Percentiles rank a stretch among this genome's conserved stretches.
These are phyloP conservation scores for Purpureocillium takamizusanense DNA, from an alignment of 2,329 filamentous ascomycete genomes.

Conservation along the genomic window DNA sequence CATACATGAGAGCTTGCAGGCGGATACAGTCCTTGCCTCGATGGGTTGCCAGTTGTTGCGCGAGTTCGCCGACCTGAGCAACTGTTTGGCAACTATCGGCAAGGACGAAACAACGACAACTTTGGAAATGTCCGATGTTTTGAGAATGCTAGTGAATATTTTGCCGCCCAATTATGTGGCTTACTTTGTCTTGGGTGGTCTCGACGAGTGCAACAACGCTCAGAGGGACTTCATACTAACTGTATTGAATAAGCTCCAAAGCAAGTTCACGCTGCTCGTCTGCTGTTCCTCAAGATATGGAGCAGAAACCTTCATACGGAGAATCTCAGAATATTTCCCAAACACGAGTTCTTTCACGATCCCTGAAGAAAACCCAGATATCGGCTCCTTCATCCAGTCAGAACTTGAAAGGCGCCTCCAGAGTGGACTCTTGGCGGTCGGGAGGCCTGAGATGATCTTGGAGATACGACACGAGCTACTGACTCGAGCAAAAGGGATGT, in stretches of 20 bases:
- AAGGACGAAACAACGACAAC: accelerated
- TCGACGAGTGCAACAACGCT: slow-evolving; percentile 7
- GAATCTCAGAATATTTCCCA: too few relatives aligned
- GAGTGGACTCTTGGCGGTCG: too few relatives aligned
- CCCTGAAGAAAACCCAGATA: too few relatives aligned
- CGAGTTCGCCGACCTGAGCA: not conserved
- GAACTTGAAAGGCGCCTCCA: too few relatives aligned
- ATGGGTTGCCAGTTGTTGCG: slow-evolving; percentile 25
- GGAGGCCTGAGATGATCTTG: not conserved
- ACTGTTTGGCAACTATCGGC: not conserved
- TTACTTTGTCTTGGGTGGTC: slow-evolving; percentile 8
- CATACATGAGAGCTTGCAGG: slow-evolving; percentile 16
- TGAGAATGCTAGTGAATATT: not conserved
- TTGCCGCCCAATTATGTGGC: not conserved
- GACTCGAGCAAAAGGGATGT: slow-evolving; percentile 25
- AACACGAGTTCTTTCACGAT: too few relatives aligned
- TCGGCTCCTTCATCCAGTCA: too few relatives aligned
- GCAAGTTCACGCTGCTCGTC: too few relatives aligned
- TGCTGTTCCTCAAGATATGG: too few relatives aligned
- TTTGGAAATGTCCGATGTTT: not conserved
- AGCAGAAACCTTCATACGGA: too few relatives aligned
- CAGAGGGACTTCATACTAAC: not conserved
- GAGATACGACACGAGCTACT: slow-evolving; percentile 10
- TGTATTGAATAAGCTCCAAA: too few relatives aligned
- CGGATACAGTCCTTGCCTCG: slow-evolving; percentile 20